Conservation (phyloP, 371 early-diverging fungal genomes). For the Funneliformis caledonium region DNA sequence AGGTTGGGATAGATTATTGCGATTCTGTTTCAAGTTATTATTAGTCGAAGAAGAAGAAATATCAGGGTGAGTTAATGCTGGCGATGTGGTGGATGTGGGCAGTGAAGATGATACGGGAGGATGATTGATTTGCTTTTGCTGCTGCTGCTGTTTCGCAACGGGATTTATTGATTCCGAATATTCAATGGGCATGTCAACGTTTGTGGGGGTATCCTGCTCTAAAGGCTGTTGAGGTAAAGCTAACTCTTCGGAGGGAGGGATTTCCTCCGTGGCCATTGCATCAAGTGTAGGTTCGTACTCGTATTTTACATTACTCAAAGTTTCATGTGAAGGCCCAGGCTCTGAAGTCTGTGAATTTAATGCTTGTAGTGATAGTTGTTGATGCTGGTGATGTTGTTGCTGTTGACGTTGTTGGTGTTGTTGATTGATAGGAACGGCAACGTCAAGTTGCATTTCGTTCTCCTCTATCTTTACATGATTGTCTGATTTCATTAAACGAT, state of each 20-base stretch:
- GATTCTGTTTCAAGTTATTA: too few species aligned
- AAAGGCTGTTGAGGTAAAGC: not conserved
- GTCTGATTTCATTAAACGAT: not conserved
- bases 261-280: not conserved
- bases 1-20: not conserved
- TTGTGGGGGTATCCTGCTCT: not conserved
- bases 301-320: not conserved
- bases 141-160: not conserved
- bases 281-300: not conserved
- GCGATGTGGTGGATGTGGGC: not conserved
- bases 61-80: not conserved
- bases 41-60: not conserved
- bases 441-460: not conserved
- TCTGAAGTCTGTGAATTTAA: not conserved
- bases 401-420: not conserved
- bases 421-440: not conserved
- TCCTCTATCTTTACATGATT: not conserved
- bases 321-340: not conserved
- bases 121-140: not conserved
- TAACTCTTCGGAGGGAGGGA: not conserved
- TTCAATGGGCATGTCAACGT: not conserved
- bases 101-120: not conserved
- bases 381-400: not conserved
- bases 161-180: not conserved
- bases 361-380: too few species aligned